Evolutionary conservation across 208 protist species (phyloP), one percentile per base, ranked within the genome.

Genomic region (Acanthamoeba triangularis): DNA sequence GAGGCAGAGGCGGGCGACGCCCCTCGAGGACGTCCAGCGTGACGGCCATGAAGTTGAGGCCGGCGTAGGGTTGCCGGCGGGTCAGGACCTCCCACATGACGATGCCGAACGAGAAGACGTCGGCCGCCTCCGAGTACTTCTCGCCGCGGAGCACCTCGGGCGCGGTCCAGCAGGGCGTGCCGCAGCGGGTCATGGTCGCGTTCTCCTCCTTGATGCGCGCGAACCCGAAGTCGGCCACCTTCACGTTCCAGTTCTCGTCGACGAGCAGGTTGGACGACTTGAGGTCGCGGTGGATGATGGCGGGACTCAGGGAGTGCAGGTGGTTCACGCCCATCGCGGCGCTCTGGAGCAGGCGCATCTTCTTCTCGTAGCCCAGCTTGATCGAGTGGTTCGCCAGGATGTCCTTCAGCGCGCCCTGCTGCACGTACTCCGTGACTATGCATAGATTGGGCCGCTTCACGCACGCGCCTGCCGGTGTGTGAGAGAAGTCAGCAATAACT

Each of bases 351-450:
- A 92, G n/a, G 18, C 85, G n/a, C n/a, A 94, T 3, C 20, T 35
- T 67, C 69, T 33, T 59, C 33, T 54, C 41, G 47, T 35, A 74
- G 92, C 69, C 78, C 78, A 54, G 72, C 7, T 33, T 16, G 35
- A 30, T 35, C 41, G 37, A 25, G 52, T 14, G 80, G 47, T 96
- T 78, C 54, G 94, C 87, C 20, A 97, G 84, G 33, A 97, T 93
- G 30, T 72, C 41, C 33, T 97, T 93, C 16, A 97, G 92, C 25
- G 56, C 87, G 37, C 96, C 96, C 8, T 65, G 49, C 41, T 67
- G 41, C 95, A 97, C 96, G 61, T 88, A 97, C 33, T 97, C 96
- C 41, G 94, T 96, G 37, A 96, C 96, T 52, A 97, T 96, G 61
- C 96, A 97, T 91, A 97, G 87, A 44, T 97, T 93, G 30, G 96